These are phyloP conservation scores for Fonsecaea multimorphosa DNA, from an alignment of 2,329 filamentous ascomycete genomes.

Conservation along the genomic window DNA sequence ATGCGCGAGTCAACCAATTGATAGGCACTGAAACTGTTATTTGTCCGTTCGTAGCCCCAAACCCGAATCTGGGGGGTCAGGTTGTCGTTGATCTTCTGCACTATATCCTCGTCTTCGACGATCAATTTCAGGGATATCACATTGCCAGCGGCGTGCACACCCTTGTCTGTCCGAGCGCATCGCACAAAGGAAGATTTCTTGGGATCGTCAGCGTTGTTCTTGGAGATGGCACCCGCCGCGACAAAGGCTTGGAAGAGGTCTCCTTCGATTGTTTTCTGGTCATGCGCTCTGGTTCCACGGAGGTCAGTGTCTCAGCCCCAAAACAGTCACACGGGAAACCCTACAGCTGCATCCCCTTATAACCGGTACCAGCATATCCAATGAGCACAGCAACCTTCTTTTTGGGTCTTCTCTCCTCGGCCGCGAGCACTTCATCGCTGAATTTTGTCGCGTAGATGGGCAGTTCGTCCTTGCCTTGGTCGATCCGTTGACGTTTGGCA, in stretches of 20 bases:
- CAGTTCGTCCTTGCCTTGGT: slow-evolving; percentile 48
- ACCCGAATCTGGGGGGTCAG: slow-evolving; percentile 88
- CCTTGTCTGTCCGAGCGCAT: slow-evolving; percentile 96
- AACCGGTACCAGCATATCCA: slow-evolving; percentile 94
- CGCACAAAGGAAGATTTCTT: slow-evolving; percentile 94
- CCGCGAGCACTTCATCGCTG: slow-evolving; percentile 81
- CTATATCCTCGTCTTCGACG: slow-evolving; percentile 84
- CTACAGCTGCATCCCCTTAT: slow-evolving; percentile 93
- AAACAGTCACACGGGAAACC: slow-evolving; percentile 27
- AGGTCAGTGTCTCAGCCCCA: slow-evolving; percentile 25
- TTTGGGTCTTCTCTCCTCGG: slow-evolving; percentile 87
- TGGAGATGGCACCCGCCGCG: slow-evolving; percentile 88
- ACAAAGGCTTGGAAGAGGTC: slow-evolving; percentile 94
- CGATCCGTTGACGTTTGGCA: slow-evolving; percentile 62
- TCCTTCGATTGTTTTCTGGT: slow-evolving; percentile 89
- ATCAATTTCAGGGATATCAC: slow-evolving; percentile 95
- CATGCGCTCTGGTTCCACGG: slow-evolving; percentile 54
- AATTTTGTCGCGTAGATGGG: slow-evolving; percentile 65
- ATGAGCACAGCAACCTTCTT: slow-evolving; percentile 95
- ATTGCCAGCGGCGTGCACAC: slow-evolving; percentile 94
- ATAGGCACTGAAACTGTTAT: slow-evolving; percentile 92
- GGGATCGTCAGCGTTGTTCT: slow-evolving; percentile 94
- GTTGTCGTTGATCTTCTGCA: slow-evolving; percentile 87
- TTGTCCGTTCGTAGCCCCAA: slow-evolving; percentile 91
- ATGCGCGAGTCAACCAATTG: slow-evolving; percentile 92